Base-by-base conservation (phyloP, 176 grass and related monocot genomes). In the Triticum turgidum region DNA sequence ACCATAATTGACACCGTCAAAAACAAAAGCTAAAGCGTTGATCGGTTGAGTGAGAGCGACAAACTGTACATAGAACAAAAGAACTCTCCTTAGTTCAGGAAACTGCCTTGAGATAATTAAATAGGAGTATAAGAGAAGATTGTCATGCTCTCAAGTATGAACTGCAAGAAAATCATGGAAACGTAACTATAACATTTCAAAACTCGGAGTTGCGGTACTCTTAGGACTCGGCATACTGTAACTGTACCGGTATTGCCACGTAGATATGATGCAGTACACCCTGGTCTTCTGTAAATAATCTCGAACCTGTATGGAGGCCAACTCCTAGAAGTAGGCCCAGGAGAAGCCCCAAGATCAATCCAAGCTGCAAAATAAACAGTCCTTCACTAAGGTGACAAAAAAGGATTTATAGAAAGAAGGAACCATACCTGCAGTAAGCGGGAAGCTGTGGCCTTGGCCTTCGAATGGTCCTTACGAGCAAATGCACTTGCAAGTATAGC, bases 401-500 rank as follows among this genome's bases (percentile, higher is more conserved):
- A 62, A 7, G 11, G 7, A 49, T 59, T 20, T 65, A 33, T 7
- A 65, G 25, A 25, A n/a, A 85, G 76, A 17, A 71, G 47, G 68
- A 20, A 65, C 13, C 49, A 61, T 77, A 98, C 95, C 91, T 98
- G 93, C 37, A 98, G 83, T 56, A 98, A 76, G 74, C 93, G 96
- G 52, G 93, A 91, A 87, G 91, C 93, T 78, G 86, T 89, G 42
- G 80, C 88, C 33, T 24, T 83, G 9, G 89, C 85, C 83, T 89
- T 95, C 1, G 39, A 39, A 89, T 92, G 69, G 32, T 98, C 93
- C 15, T 85, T 93, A 82, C 68, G 83, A 63, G 93, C 88, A 92
- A 98, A 98, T 80, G 96, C 91, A 87, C 93, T 90, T 77, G 96
- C 93, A 89, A 98, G 88, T 89, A 98, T 89, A 52, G 93, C 96